phyloP scores from a whole-genome alignment of 352 stramenopile genomes.

The Hyaloperonospora arabidopsidis region DNA sequence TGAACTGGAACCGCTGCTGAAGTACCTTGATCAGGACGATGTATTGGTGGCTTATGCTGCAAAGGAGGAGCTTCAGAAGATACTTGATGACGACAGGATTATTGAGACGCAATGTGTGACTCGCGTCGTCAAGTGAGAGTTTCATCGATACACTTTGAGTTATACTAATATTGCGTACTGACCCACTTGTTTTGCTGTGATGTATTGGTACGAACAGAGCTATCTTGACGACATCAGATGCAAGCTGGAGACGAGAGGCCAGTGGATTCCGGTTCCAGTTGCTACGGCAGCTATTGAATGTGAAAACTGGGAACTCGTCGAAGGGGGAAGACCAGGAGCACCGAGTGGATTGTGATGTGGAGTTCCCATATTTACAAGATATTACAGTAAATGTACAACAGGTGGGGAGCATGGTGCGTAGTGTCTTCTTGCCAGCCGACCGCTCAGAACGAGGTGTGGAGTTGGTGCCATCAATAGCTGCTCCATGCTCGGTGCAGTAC shows the following conservation, averaged over 20 bases:
- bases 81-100: slow-evolving; percentile 4
- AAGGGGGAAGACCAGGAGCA: slow-evolving; percentile 3
- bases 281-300: slow-evolving; percentile 35
- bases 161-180: not conserved
- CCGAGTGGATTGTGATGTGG: not conserved
- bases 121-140: slow-evolving; percentile 17
- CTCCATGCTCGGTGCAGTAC: slow-evolving; percentile 21
- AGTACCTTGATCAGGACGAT: slow-evolving; percentile 26
- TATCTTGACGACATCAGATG: slow-evolving; percentile 1
- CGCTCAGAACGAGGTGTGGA: not conserved
- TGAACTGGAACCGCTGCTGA: slow-evolving; percentile 16
- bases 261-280: slow-evolving; percentile 46
- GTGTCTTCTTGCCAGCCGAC: slow-evolving; percentile 3
- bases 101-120: slow-evolving; percentile 3
- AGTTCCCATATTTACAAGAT: slow-evolving; percentile 11
- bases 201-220: slow-evolving; percentile 7
- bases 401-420: slow-evolving; percentile 12
- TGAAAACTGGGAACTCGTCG: slow-evolving; percentile 1
- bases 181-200: not conserved
- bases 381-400: slow-evolving; percentile 12
- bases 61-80: slow-evolving; percentile 28
- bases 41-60: slow-evolving; percentile 37
- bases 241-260: slow-evolving; percentile 6
- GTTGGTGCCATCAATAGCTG: not conserved
- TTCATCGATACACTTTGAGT: not conserved